Percentiles rank a stretch among this genome's conserved stretches.
Evolutionary conservation across 495 filamentous ascomycete genomes (phyloP).

Genomic region (Parmelia sp.): DNA sequence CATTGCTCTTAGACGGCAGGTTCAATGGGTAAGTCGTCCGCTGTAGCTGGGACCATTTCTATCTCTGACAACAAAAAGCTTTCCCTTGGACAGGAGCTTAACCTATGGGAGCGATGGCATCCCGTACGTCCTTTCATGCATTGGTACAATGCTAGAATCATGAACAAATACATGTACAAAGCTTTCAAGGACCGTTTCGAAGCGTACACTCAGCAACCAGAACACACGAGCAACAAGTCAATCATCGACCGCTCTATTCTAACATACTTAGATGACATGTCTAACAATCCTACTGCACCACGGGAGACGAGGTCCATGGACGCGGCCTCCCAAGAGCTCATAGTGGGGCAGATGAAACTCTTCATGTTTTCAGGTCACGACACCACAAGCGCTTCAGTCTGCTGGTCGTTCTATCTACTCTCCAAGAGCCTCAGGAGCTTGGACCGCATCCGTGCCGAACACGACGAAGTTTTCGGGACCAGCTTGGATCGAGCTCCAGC

Average conservation of each 20-base stretch:
- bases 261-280: too few species aligned
- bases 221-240: too few species aligned
- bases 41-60: too few species aligned
- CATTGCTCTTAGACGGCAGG: too few species aligned
- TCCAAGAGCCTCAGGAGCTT: constrained; percentile 38
- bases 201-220: too few species aligned
- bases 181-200: constrained; percentile 29
- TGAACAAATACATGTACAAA: constrained; percentile 23
- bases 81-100: too few species aligned
- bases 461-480: constrained; percentile 36
- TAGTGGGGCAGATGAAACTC: constrained; percentile 27
- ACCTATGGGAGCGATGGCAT: constrained; percentile 28
- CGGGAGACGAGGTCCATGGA: too few species aligned
- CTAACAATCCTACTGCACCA: too few species aligned
- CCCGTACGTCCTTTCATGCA: constrained; percentile 28
- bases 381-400: constrained; percentile 35
- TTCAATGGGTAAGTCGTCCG: too few species aligned
- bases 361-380: constrained; percentile 37
- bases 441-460: constrained; percentile 37
- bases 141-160: constrained; percentile 25
- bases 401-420: constrained; percentile 41
- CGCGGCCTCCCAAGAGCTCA: constrained; percentile 17
- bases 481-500: constrained; percentile 25
- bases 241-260: too few species aligned
- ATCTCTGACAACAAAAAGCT: too few species aligned